Conservation (phyloP, 2,329 filamentous ascomycete species). For the Thelonectria rubi region DNA sequence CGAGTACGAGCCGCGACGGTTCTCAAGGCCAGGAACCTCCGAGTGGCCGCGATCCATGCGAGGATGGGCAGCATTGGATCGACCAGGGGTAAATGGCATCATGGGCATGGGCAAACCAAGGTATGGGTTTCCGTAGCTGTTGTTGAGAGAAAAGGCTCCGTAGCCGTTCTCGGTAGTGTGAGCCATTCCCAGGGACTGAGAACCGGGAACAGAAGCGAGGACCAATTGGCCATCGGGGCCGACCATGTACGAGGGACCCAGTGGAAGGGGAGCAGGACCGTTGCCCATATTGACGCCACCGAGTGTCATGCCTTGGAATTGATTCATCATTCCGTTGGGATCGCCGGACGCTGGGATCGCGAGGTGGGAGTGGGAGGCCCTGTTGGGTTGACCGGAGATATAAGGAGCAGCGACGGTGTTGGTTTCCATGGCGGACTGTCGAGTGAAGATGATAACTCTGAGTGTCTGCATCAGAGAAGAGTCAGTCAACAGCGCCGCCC, state of each 20-base stretch:
- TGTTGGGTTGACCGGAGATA: conserved; percentile 43
- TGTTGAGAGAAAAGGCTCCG: conserved; percentile 45
- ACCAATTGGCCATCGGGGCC: conserved; percentile 52
- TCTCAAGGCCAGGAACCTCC: conserved; percentile 70
- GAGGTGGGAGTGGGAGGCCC: conserved; percentile 44
- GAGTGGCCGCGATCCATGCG: conserved; percentile 58
- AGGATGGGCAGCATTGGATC: conserved; percentile 54
- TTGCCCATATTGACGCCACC: conserved; percentile 48
- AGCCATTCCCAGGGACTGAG: conserved; percentile 48
- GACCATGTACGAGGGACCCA: conserved; percentile 49
- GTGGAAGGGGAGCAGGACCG: conserved; percentile 46
- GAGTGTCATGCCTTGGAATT: conserved; percentile 51
- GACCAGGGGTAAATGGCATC: conserved; percentile 64
- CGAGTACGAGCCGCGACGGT: conserved; percentile 73
- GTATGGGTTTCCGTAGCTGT: conserved; percentile 50
- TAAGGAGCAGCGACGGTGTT: conserved; percentile 45
- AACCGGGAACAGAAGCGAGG: conserved; percentile 48
- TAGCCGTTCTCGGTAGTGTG: conserved; percentile 49
- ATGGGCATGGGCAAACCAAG: conserved; percentile 50
- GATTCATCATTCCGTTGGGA: conserved; percentile 44
- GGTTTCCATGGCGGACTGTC: conserved; percentile 49
- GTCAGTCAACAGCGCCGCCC: conserved; percentile 4
- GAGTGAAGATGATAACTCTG: conserved; percentile 49
- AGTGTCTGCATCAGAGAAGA: conserved; percentile 28
- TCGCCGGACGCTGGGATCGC: conserved; percentile 45